A percentile compares a stretch with the other conserved stretches of the same genome.
Conservation (phyloP, 805 yeast genomes). For the Cyberlindnera mississippiensis region DNA sequence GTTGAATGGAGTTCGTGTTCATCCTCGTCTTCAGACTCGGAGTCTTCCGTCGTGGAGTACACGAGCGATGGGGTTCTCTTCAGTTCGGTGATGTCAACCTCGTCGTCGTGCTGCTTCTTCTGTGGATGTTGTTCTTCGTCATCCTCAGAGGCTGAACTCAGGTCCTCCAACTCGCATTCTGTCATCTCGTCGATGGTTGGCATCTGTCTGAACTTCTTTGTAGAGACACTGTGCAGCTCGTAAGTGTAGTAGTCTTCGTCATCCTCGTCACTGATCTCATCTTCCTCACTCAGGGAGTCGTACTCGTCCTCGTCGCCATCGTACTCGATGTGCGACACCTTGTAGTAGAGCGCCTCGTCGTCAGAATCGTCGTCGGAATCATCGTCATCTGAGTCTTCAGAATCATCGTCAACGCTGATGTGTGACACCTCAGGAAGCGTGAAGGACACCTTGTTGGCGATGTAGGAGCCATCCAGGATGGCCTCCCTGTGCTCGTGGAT, state of each 20-base stretch:
- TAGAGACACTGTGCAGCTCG: neutral
- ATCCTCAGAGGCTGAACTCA: slow-evolving; percentile 11
- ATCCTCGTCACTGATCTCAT: slow-evolving; percentile 12
- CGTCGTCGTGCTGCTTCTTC: slow-evolving; percentile 8
- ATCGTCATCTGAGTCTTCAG: slow-evolving; percentile 19
- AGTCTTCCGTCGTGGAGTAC: slow-evolving; percentile 5
- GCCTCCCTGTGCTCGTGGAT: slow-evolving; percentile 21
- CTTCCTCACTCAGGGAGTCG: slow-evolving; percentile 8
- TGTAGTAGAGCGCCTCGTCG: slow-evolving; percentile 8
- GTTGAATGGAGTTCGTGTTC: slow-evolving; percentile 1
- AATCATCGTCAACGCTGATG: slow-evolving; percentile 9
- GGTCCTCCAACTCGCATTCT: slow-evolving; percentile 20
- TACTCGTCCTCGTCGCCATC: slow-evolving; percentile 13
- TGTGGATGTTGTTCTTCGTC: slow-evolving; percentile 10
- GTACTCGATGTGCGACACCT: slow-evolving; percentile 10
- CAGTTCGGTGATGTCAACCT: slow-evolving; percentile 21
- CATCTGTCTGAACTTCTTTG: slow-evolving; percentile 19
- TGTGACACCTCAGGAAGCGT: slow-evolving; percentile 10
- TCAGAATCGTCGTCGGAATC: slow-evolving; percentile 14
- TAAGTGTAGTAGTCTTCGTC: slow-evolving; percentile 9
- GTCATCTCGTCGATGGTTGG: slow-evolving; percentile 24
- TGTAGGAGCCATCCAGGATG: slow-evolving; percentile 10
- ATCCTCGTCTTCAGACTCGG: slow-evolving; percentile 6
- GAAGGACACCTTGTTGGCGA: slow-evolving; percentile 8
- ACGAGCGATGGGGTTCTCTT: slow-evolving; percentile 8